A percentile compares a stretch with the other conserved stretches of the same genome.
Evolutionary conservation across 1,284 basidiomycete species (phyloP).

Genomic region (Pyrrhoderma lamaoense): DNA sequence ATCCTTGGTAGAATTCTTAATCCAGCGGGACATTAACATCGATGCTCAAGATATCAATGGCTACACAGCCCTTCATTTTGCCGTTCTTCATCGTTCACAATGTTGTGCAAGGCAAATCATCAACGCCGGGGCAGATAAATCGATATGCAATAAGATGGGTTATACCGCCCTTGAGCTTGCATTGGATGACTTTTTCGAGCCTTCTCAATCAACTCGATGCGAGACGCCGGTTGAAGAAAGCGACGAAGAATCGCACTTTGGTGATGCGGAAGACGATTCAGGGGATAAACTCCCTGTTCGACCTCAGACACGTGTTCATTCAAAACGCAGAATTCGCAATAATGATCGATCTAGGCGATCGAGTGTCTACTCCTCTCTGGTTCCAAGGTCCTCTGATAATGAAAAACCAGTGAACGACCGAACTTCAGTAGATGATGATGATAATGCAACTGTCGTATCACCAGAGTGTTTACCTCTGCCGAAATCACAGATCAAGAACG

Average conservation of each 20-base stretch:
- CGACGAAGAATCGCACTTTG: slow-evolving; percentile 56
- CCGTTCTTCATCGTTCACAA: slow-evolving; percentile 61
- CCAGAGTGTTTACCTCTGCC: slow-evolving; percentile 13
- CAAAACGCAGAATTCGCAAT: slow-evolving; percentile 25
- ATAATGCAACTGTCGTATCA: slow-evolving; percentile 17
- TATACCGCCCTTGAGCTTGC: slow-evolving; percentile 77
- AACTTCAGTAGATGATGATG: slow-evolving; percentile 14
- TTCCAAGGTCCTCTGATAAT: slow-evolving; percentile 17
- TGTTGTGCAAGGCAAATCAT: slow-evolving; percentile 67
- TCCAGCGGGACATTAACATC: slow-evolving; percentile 68
- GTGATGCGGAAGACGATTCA: slow-evolving; percentile 64
- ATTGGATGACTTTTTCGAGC: slow-evolving; percentile 46
- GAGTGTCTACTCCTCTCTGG: slow-evolving; percentile 11
- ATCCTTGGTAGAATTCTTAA: slow-evolving; percentile 64
- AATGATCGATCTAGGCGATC: slow-evolving; percentile 12
- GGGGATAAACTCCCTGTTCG: slow-evolving; percentile 31
- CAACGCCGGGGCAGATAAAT: slow-evolving; percentile 71
- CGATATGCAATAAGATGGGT: slow-evolving; percentile 71
- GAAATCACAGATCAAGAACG: slow-evolving; percentile 2
- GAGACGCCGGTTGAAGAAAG: slow-evolving; percentile 22
- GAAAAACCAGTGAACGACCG: slow-evolving; percentile 5
- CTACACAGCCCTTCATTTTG: slow-evolving; percentile 86
- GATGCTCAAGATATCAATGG: slow-evolving; percentile 88
- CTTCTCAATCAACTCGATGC: slow-evolving; percentile 26
- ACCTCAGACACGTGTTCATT: slow-evolving; percentile 26